phyloP scores from a whole-genome alignment of 2,329 filamentous ascomycete species.

The Hymenoscyphus fructigenus region DNA sequence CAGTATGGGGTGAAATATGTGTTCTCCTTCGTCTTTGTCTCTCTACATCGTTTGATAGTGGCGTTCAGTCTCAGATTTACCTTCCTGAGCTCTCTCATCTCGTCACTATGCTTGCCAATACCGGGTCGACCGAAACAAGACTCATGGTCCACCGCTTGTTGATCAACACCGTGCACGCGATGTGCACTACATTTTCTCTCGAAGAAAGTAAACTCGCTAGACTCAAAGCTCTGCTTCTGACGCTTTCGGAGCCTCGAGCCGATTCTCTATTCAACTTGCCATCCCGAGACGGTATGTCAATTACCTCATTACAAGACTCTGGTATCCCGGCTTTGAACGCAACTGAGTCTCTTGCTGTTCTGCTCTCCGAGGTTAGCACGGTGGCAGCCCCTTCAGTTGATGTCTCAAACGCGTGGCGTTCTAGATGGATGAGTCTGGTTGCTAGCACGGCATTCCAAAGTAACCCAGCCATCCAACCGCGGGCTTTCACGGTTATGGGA shows the following conservation, averaged over 20 bases:
- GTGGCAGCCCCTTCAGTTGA: slow-evolving; percentile 64
- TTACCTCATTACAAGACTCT: slow-evolving; percentile 54
- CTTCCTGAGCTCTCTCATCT: slow-evolving; percentile 69
- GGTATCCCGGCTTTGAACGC: slow-evolving; percentile 40
- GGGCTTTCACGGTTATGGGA: slow-evolving; percentile 70
- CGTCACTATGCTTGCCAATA: slow-evolving; percentile 69
- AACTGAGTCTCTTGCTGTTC: slow-evolving; percentile 60
- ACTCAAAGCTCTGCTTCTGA: slow-evolving; percentile 53
- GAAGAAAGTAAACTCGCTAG: slow-evolving; percentile 52
- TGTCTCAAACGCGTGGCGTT: slow-evolving; percentile 67
- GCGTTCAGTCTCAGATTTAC: slow-evolving; percentile 66
- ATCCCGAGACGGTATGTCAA: slow-evolving; percentile 52
- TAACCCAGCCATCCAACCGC: slow-evolving; percentile 68
- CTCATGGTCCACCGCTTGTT: slow-evolving; percentile 61
- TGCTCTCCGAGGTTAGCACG: slow-evolving; percentile 63
- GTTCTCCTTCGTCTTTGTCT: slow-evolving; percentile 65
- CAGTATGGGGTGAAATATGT: slow-evolving; percentile 69
- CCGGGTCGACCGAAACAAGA: slow-evolving; percentile 56
- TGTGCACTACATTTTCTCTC: slow-evolving; percentile 63
- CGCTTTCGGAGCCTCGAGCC: slow-evolving; percentile 58
- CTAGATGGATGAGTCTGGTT: slow-evolving; percentile 71
- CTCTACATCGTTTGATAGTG: slow-evolving; percentile 65
- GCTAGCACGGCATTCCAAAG: slow-evolving; percentile 72
- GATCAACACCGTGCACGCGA: slow-evolving; percentile 66
- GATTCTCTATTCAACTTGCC: slow-evolving; percentile 56